Conservation (phyloP, 805 yeast genomes). For the Wickerhamiella azyma region DNA sequence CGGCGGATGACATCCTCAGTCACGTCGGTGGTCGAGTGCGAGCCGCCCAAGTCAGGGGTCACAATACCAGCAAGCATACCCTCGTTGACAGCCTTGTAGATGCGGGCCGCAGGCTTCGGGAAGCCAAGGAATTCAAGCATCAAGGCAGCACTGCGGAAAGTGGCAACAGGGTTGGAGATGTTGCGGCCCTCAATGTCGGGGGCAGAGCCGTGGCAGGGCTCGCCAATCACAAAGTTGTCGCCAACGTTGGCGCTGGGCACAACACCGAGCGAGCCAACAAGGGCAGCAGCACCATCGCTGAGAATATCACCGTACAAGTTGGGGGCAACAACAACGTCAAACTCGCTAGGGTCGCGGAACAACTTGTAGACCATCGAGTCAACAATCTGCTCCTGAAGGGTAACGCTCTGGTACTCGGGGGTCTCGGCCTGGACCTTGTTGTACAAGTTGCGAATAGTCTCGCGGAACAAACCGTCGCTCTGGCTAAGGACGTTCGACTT, state of each 20-base stretch:
- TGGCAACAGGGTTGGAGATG: slow-evolving; percentile 84
- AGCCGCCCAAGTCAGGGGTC: slow-evolving; percentile 95
- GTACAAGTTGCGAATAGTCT: slow-evolving; percentile 54
- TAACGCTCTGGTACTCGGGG: slow-evolving; percentile 42
- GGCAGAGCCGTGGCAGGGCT: slow-evolving; percentile 98
- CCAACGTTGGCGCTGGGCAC: slow-evolving; percentile 98
- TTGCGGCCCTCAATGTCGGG: slow-evolving; percentile 97
- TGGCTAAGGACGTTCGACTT: slow-evolving; percentile 88
- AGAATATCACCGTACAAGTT: slow-evolving; percentile 95
- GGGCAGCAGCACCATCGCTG: slow-evolving; percentile 96
- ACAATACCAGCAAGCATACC: slow-evolving; percentile 65
- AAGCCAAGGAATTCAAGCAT: slow-evolving; percentile 95
- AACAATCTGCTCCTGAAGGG: slow-evolving; percentile 87
- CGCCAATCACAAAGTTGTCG: slow-evolving; percentile 90
- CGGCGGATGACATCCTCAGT: slow-evolving; percentile 62
- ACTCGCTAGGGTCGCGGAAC: slow-evolving; percentile 96
- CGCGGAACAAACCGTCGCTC: slow-evolving; percentile 93
- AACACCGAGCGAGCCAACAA: slow-evolving; percentile 94
- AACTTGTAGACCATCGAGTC: slow-evolving; percentile 98
- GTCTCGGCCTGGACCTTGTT: slow-evolving; percentile 25
- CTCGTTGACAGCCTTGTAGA: slow-evolving; percentile 89
- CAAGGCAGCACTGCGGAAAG: slow-evolving; percentile 93
- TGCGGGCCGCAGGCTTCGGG: slow-evolving; percentile 77
- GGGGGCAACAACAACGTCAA: slow-evolving; percentile 97
- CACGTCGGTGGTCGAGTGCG: slow-evolving; percentile 74